Conservation (phyloP, 495 filamentous ascomycete species). For the Daldinia bambusicola region DNA sequence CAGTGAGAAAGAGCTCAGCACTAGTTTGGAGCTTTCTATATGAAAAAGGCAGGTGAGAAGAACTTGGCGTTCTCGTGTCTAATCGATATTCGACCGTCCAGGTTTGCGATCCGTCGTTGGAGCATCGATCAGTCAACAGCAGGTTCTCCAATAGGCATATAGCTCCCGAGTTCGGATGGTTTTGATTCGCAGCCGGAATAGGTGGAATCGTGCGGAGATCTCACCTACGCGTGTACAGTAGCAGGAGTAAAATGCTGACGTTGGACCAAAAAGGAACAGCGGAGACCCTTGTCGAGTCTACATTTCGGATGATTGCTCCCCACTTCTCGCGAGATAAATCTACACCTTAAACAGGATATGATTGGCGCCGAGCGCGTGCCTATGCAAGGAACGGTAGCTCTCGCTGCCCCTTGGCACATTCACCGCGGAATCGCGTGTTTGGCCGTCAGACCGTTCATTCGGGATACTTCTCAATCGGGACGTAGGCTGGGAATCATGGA, state of each 20-base stretch:
- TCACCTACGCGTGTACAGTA: not conserved
- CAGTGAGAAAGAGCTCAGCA: constrained; percentile 26
- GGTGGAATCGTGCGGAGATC: constrained; percentile 24
- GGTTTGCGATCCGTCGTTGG: constrained; percentile 23
- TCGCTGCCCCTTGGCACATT: constrained; percentile 7
- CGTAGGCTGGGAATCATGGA: not conserved
- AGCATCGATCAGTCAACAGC: constrained; percentile 3
- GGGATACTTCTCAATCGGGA: constrained; percentile 8
- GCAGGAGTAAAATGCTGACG: constrained; percentile 27
- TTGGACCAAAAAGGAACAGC: constrained; percentile 30
- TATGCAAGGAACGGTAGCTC: constrained; percentile 32
- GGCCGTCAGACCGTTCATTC: constrained; percentile 10
- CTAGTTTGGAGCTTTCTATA: constrained; percentile 20
- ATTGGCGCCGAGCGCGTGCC: constrained; percentile 29
- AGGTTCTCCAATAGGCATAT: constrained; percentile 24
- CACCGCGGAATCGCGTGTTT: constrained; percentile 35
- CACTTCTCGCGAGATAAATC: constrained; percentile 34
- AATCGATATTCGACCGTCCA: constrained; percentile 26
- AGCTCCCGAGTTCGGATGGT: not conserved
- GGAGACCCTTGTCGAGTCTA: constrained; percentile 15
- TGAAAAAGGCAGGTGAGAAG: constrained; percentile 43
- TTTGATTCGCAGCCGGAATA: constrained; percentile 20
- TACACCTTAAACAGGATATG: constrained; percentile 30
- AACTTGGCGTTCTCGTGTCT: constrained; percentile 40
- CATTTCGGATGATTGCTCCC: constrained; percentile 25